Evolutionary conservation across 1,284 basidiomycete species (phyloP).

Genomic region (Cryptococcus sp.): DNA sequence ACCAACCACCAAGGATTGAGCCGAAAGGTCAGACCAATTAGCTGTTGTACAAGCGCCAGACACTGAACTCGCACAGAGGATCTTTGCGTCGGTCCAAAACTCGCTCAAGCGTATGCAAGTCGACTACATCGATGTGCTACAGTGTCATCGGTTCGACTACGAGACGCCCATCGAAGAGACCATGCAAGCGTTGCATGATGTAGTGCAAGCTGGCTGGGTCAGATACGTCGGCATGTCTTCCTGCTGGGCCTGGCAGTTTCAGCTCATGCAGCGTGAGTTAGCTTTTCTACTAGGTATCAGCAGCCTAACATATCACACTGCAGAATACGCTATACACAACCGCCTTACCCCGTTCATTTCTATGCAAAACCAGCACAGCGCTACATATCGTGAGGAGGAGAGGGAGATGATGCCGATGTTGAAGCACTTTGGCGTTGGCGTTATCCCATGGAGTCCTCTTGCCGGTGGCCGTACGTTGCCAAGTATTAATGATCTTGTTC

Average conservation of each 20-base stretch:
- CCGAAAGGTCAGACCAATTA: conserved; percentile 48
- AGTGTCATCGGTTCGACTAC: conserved; percentile 63
- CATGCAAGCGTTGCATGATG: conserved; percentile 68
- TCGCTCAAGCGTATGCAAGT: conserved; percentile 66
- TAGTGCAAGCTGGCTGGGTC: conserved; percentile 63
- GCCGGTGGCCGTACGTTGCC: conserved; percentile 24
- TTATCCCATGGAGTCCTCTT: conserved; percentile 27
- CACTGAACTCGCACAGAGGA: conserved; percentile 50
- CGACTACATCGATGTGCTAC: conserved; percentile 66
- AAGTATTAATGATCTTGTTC: too few species aligned
- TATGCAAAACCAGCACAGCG: conserved; percentile 65
- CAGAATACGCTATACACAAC: conserved; percentile 55
- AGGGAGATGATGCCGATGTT: conserved; percentile 64
- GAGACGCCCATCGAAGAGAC: conserved; percentile 64
- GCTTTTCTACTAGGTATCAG: background rate
- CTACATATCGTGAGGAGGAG: conserved; percentile 61
- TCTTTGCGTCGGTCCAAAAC: conserved; percentile 70
- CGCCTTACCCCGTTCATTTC: conserved; percentile 66
- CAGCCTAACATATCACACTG: background rate
- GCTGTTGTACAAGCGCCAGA: background rate
- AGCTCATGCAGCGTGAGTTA: conserved; percentile 31
- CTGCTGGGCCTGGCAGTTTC: conserved; percentile 36
- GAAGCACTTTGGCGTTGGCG: conserved; percentile 42
- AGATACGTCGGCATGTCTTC: conserved; percentile 64
- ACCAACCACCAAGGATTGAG: conserved; percentile 56